These are phyloP conservation scores for Sporothrix brasiliensis DNA, from an alignment of 2,329 filamentous ascomycete genomes.

Conservation along the genomic window DNA sequence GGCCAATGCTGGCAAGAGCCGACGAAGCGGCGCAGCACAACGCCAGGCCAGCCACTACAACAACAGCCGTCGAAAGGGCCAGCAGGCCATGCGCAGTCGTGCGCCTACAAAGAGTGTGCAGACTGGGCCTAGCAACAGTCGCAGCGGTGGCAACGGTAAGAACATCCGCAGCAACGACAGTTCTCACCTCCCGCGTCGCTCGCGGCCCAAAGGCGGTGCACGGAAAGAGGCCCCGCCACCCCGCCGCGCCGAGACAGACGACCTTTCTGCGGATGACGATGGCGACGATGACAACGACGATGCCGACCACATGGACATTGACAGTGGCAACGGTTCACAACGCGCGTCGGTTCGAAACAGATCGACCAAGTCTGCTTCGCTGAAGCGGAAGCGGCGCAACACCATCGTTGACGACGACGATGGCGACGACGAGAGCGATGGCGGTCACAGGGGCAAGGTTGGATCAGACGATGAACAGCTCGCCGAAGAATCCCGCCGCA, in stretches of 20 bases:
- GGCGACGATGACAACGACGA: conserved; percentile 10
- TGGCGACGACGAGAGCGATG: conserved; percentile 24
- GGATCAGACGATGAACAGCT: neutral
- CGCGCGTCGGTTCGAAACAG: neutral
- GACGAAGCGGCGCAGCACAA: neutral
- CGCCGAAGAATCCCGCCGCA: neutral
- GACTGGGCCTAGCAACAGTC: conserved; percentile 7
- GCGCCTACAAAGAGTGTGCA: conserved; percentile 29
- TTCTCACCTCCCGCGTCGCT: neutral
- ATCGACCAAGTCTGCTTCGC: conserved; percentile 25
- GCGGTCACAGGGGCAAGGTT: neutral
- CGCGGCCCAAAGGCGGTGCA: conserved; percentile 31
- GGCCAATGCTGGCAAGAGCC: conserved; percentile 1
- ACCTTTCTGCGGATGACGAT: neutral
- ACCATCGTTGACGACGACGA: neutral
- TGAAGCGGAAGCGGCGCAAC: conserved; percentile 34
- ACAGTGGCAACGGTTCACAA: conserved; percentile 12
- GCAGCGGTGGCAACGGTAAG: neutral
- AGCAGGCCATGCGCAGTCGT: conserved; percentile 20
- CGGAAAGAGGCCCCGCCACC: conserved; percentile 37
- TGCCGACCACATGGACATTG: conserved; percentile 25
- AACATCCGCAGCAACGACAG: conserved; percentile 15
- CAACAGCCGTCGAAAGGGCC: conserved; percentile 20
- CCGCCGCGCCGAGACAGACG: neutral
- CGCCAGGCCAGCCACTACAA: neutral